Evolutionary conservation across 345 rosid genomes (phyloP).

Genomic region (Microcos paniculata): DNA sequence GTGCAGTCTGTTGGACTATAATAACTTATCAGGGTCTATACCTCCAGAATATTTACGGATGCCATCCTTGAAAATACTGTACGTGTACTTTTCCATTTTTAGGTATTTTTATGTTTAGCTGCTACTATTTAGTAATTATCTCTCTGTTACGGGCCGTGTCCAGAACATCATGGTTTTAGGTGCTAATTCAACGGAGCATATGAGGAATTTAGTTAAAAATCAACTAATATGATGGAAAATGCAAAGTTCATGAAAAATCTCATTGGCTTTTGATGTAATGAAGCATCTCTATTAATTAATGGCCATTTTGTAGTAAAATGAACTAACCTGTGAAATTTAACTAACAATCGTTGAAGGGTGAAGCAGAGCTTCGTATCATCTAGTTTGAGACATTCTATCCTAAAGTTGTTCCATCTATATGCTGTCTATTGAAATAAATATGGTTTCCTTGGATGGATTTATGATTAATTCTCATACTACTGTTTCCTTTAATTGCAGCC

Average conservation of each 20-base stretch:
- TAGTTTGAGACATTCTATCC: neutral
- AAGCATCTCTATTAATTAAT: neutral
- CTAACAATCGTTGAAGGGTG: neutral
- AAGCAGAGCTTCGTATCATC: neutral
- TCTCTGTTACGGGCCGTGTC: too few relatives aligned
- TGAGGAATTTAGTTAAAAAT: too few relatives aligned
- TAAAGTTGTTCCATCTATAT: neutral
- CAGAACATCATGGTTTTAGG: too few relatives aligned
- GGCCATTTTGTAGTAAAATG: neutral
- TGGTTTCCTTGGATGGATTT: neutral
- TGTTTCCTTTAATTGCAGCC: slow-evolving; percentile 31
- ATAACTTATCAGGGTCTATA: too few relatives aligned
- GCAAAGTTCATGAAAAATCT: neutral
- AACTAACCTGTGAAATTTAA: neutral
- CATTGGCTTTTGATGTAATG: neutral
- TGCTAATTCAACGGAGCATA: too few relatives aligned
- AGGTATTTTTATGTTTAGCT: too few relatives aligned
- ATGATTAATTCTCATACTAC: neutral
- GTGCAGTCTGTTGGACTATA: too few relatives aligned
- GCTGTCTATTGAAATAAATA: neutral
- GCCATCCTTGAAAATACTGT: too few relatives aligned
- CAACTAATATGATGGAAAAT: neutral
- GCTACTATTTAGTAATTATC: too few relatives aligned
- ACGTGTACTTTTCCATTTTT: too few relatives aligned
- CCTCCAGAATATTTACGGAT: too few relatives aligned